Base-by-base conservation (phyloP, 495 filamentous ascomycete species). In the Geoglossum glabrum region DNA sequence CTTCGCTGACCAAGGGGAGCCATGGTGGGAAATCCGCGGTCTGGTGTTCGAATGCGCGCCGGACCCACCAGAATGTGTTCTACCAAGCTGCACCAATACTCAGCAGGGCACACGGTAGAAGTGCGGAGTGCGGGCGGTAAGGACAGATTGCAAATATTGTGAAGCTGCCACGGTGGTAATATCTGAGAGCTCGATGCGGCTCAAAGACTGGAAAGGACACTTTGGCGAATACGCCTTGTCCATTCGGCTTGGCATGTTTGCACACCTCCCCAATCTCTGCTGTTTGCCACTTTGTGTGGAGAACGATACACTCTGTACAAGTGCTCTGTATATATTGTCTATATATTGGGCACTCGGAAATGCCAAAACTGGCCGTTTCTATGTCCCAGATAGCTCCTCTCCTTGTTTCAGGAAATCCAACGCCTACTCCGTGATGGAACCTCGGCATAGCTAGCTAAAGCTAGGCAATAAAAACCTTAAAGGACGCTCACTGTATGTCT, bases 1-100 rank as follows among this genome's bases (percentile, higher is more conserved):
- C 72, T 71, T 66, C 72, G 72, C 55, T 73, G 72, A 66, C 74
- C 69, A 40, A 67, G 66, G 31, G 68, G 68, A 64, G 75, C 72
- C 79, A 82, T 82, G 68, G 59, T 68, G 63, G 30, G 46, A 7
- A 21, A 25, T 25, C 3, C 8, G 27, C 3, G 23, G 10, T 27
- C 19, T 2, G 19, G 25, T 27, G 17, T 27, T 52, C 49, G 28
- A 21, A n/a, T 52, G 10, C 49, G 17, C 1, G 49, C 1, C n/a
- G n/a, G 19, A 5, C 15, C 49, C 23, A 5, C 30, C 28, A 30
- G 10, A 17, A 19, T 13, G 28, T 28, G 5, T 5, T 52, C 1
- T 7, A 11, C 49, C 23, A 21, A 52, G 26, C 23, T 52, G 49
- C 15, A n/a, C n/a, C n/a, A n/a, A n/a, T n/a, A n/a, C n/a, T n/a